These are phyloP conservation scores for Xylaria sp. DNA, from an alignment of 2,329 filamentous ascomycete genomes.

Conservation along the genomic window DNA sequence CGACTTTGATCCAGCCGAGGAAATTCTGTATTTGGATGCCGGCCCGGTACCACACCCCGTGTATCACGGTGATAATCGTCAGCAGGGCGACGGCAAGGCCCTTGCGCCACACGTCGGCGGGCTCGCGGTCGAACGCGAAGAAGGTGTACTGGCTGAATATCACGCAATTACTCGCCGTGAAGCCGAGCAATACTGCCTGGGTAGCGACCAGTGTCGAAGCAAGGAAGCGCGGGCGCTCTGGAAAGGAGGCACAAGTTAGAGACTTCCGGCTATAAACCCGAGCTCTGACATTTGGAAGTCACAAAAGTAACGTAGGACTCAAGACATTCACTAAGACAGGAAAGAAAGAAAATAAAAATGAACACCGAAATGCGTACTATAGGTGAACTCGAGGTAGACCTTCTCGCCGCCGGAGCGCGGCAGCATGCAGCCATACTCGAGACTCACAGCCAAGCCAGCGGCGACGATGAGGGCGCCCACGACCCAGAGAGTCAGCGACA, in stretches of 20 bases:
- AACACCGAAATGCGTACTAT: conserved; percentile 49
- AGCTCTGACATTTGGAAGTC: not conserved
- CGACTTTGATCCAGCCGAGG: conserved; percentile 72
- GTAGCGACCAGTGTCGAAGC: conserved; percentile 72
- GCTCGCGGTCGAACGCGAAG: conserved; percentile 65
- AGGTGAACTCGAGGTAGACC: conserved; percentile 77
- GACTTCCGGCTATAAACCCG: not conserved
- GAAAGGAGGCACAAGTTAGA: not conserved
- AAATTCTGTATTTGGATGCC: conserved; percentile 70
- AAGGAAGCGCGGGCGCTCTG: conserved; percentile 67
- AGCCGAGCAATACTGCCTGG: conserved; percentile 72
- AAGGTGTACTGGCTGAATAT: conserved; percentile 74
- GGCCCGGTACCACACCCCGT: conserved; percentile 66
- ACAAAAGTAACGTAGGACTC: not conserved
- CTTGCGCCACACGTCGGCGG: conserved; percentile 64
- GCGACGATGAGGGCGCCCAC: conserved; percentile 70
- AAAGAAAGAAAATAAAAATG: not conserved
- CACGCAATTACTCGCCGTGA: conserved; percentile 76
- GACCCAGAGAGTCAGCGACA: conserved; percentile 72
- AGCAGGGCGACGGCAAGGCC: conserved; percentile 67
- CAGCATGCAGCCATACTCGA: conserved; percentile 78
- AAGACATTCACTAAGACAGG: not conserved
- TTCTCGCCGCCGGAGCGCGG: conserved; percentile 76
- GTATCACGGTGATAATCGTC: conserved; percentile 66
- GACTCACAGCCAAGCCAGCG: conserved; percentile 68